These are phyloP conservation scores for Sicyos edulis DNA, from an alignment of 306 rosid genomes.

Conservation along the genomic window DNA sequence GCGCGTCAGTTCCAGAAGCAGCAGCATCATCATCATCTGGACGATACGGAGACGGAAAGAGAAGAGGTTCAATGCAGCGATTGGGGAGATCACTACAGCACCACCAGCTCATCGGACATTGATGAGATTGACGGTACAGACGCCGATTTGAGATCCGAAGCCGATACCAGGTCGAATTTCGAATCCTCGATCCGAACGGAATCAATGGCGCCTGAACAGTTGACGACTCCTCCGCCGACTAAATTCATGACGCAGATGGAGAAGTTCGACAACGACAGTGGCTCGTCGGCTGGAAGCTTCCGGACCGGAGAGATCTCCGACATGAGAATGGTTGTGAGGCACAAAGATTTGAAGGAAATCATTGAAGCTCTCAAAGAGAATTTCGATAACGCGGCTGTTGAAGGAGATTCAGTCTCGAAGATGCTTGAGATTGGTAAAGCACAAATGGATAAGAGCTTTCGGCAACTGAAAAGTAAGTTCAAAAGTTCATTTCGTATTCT, in stretches of 20 bases:
- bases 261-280: constrained; percentile 30
- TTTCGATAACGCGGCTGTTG: constrained; percentile 69
- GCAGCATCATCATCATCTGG: constrained; percentile 24
- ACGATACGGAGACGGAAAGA: constrained; percentile 56
- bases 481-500: not conserved
- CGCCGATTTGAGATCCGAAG: constrained; percentile 58
- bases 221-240: constrained; percentile 19
- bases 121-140: constrained; percentile 43
- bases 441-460: constrained; percentile 83
- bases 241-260: constrained; percentile 28
- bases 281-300: constrained; percentile 33
- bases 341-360: constrained; percentile 81
- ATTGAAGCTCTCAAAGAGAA: constrained; percentile 72
- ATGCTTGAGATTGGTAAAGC: constrained; percentile 78
- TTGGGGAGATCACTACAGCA: constrained; percentile 90
- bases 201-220: constrained; percentile 25
- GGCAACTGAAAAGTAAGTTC: constrained; percentile 68
- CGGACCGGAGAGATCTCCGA: constrained; percentile 46
- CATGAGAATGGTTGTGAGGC: constrained; percentile 87
- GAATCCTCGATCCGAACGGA: constrained; percentile 47
- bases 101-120: constrained; percentile 53
- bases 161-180: constrained; percentile 59
- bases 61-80: constrained; percentile 97
- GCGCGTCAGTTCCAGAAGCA: constrained; percentile 10
- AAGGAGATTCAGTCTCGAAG: constrained; percentile 78